Evolutionary conservation across 345 rosid species (phyloP).

Genomic region (Eucalyptus pauciflora): DNA sequence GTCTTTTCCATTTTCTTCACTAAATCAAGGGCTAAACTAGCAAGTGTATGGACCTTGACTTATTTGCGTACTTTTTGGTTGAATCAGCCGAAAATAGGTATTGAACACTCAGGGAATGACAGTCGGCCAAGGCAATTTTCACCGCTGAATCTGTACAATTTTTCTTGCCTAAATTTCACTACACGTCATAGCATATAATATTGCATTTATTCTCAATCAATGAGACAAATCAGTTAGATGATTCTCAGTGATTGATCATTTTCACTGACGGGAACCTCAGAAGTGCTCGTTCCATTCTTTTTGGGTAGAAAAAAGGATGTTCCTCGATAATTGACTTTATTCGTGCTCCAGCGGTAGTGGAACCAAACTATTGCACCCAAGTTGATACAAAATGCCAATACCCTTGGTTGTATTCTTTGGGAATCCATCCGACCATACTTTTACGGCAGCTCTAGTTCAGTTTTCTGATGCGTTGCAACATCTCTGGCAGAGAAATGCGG

Average conservation of each 20-base stretch:
- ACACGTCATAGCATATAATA: neutral
- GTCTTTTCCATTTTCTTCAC: neutral
- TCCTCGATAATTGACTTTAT: no score
- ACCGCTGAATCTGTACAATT: neutral
- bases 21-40: neutral
- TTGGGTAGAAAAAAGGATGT: no score
- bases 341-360: no score
- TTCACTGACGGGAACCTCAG: no score
- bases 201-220: neutral
- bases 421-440: neutral
- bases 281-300: no score
- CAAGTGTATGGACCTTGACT: neutral
- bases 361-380: no score
- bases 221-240: neutral
- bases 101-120: neutral
- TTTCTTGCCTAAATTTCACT: neutral
- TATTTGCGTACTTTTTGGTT: neutral
- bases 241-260: no score
- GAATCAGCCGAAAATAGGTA: rapidly evolving
- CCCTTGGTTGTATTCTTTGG: neutral
- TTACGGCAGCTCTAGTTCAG: neutral
- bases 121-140: neutral
- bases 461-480: neutral
- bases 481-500: neutral
- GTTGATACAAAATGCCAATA: no score